phyloP scores from a whole-genome alignment of 371 early-diverging fungal genomes.

The Mucor plumbeus region DNA sequence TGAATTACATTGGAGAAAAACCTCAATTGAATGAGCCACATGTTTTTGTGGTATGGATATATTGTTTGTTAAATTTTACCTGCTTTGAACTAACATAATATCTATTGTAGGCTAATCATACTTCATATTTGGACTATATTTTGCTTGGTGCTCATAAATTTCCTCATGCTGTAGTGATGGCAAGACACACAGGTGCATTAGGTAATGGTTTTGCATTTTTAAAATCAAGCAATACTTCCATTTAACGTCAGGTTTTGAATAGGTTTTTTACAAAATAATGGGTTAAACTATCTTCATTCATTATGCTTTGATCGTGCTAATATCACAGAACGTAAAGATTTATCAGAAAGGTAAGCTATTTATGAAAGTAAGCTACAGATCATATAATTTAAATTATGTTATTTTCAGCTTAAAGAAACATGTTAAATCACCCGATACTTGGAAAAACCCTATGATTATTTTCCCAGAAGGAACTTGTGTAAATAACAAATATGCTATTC shows the following conservation, averaged over 20 bases:
- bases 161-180: constrained; percentile 81
- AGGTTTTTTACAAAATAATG: constrained; percentile 73
- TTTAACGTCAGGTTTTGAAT: constrained; percentile 23
- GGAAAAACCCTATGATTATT: constrained; percentile 67
- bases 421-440: constrained; percentile 39
- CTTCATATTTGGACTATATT: constrained; percentile 83
- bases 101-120: constrained; percentile 70
- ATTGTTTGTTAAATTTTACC: not conserved
- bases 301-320: constrained; percentile 79
- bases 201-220: constrained; percentile 19
- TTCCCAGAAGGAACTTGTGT: constrained; percentile 94
- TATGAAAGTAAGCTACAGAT: constrained; percentile 33
- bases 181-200: constrained; percentile 60
- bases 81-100: not conserved
- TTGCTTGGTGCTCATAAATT: constrained; percentile 74
- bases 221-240: too few species aligned
- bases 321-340: constrained; percentile 62
- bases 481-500: constrained; percentile 82
- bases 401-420: constrained; percentile 36
- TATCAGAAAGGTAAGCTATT: constrained; percentile 50
- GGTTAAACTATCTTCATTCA: constrained; percentile 71
- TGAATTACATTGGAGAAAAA: constrained; percentile 71
- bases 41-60: constrained; percentile 59
- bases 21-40: constrained; percentile 63
- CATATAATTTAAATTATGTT: not conserved